Evolutionary conservation across 768 basidiomycete species (phyloP), one percentile per base, ranked within the genome.

Genomic region (Mycena latifolia): DNA sequence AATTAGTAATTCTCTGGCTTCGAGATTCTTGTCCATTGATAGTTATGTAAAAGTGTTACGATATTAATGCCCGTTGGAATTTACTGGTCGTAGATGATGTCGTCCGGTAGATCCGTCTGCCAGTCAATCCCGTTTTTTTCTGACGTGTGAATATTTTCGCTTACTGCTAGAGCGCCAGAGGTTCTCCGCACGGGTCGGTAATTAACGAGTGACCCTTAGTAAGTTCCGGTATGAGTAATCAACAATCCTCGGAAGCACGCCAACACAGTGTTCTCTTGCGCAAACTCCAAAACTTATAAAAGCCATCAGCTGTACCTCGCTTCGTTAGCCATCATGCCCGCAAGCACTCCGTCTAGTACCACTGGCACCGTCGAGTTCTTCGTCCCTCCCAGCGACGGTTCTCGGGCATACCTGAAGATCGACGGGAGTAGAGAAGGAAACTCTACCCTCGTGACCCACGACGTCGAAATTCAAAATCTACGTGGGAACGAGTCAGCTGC

Each of bases 401-500:
- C 73, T 17, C 77, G 74, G 22, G 81, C 84, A 1, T 86, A 77
- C 72, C 73, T 69, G 48, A 70, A 69, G 37, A 78, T 81, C 65
- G 80, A 82, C 63, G 69, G 83, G 85, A 17, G 71, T 75, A 75
- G 76, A n/a, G 69, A 71, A 27, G 70, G 68, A 15, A 89, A 88
- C 71, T 81, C 70, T 64, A 56, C 45, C 4, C 45, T 35, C 2
- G 76, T 74, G 39, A 37, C 63, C 17, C 69, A 78, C 9, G 77
- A 77, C 5, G 71, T 85, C 0, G 60, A 78, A 29, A 82, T 90
- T 55, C 85, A 88, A 71, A 85, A 89, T 74, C 46, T 67, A n/a
- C 60, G 66, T 1, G 66, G 61, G 18, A 58, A 59, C 10, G 66
- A 67, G 45, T 47, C 55, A n/a, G 28, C 50, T 27, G 66, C 52